Base-by-base conservation (phyloP, 331 rosid species). In the Dryas integrifolia region DNA sequence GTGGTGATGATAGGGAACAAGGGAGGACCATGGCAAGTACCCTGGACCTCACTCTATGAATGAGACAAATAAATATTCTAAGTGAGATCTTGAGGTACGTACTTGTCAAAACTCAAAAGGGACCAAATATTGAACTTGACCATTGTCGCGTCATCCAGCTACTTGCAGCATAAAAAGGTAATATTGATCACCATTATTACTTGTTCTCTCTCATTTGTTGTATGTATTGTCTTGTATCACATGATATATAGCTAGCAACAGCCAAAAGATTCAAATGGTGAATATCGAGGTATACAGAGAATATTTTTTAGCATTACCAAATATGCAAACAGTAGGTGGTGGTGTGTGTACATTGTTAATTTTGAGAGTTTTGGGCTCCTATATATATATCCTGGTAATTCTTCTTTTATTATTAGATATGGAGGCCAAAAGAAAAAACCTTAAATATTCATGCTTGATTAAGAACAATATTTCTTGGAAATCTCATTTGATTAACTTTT, bases 21-120 rank as follows among this genome's bases (percentile, higher is more conserved):
- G 61, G 21, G 14, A 41, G 40, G n/a, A 56, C 53, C 61, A 52
- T 67, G 65, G 70, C 74, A 72, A 82, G 85, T 74, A 80, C 86
- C 72, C 85, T 85, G 70, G 81, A 85, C 86, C 91, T 85, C 87
- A 78, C 87, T 83, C 67, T 79, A 67, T 86, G 87, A 86, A 83
- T 83, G 71, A 53, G 75, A 80, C 74, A 77, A 71, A 60, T 39
- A 56, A n/a, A 13, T 58, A 78, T 83, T 83, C 86, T 73, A 75
- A 86, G 88, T 78, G 82, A 85, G 85, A 82, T 78, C 74, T 77
- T 70, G 88, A 67, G 76, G 82, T 81, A 74, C 85, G 82, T 81
- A 74, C 85, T 66, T 74, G 83, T 55, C 46, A 2, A 48, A 4
- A 39, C 81, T 55, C 46, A 2, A 48, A 4, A 39, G 40, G 13